Evolutionary conservation across 495 filamentous ascomycete species (phyloP), one percentile per base, ranked within the genome.

Genomic region (Penicillium simplicissimum): DNA sequence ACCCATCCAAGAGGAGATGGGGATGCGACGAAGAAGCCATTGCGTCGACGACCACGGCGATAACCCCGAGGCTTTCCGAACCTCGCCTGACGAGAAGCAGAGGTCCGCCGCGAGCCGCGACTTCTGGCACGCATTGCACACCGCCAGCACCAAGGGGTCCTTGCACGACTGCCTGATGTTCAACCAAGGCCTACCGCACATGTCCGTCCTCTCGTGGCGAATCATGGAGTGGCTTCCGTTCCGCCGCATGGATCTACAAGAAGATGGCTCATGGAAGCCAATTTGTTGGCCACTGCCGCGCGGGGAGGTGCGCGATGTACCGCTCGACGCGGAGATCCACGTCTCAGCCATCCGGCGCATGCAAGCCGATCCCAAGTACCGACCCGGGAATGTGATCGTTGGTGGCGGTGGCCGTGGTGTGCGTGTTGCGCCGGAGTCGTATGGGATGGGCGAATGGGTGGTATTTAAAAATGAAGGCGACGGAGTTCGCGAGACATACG

Each of bases 161-260:
- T 81, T 93, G 23, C 92, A 96, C 65, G 92, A 95, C 69, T 91
- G 88, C 23, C 79, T 95, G 6, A 71, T 81, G 47, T 92, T 87
- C 67, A 76, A 81, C 10, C 86, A 87, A 21, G 90, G 91, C 0
- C 74, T 92, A 1, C 67, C 81, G 1, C 59, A 69, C 21, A 42
- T 73, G 1, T 86, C 87, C 0, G 89, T 93, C 1, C 57, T 92
- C 1, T 83, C 83, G 0, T 95, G 92, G 92, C 87, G 86, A 23
- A 73, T 92, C 34, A 94, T 95, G 90, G 90, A 96, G 67, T 93
- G 88, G 67, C 76, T 96, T 14, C 91, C 92, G 0, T 94, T 95
- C 76, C 84, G 90, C 1, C 83, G 92, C 9, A 92, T 96, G 89
- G 91, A 94, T 67, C 69, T 95, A 19, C 82, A 85, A 52, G 57